Conservation (phyloP, 2,329 filamentous ascomycete species). For the Aspergillus jensenii region DNA sequence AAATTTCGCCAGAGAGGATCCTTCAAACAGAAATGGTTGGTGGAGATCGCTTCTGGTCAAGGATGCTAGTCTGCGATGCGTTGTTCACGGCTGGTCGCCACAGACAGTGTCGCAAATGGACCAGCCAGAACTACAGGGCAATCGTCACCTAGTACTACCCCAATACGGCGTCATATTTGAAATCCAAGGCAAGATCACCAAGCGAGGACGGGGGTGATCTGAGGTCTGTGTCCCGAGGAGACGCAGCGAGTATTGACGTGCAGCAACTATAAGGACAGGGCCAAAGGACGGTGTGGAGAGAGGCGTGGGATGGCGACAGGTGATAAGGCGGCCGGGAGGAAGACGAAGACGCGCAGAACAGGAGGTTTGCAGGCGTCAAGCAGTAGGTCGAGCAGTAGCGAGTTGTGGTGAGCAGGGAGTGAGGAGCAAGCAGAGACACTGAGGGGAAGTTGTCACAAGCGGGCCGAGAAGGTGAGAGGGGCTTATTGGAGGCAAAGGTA, state of each 20-base stretch:
- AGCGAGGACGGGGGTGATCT: constrained; percentile 17
- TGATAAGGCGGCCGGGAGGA: constrained; percentile 1
- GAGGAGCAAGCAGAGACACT: background rate
- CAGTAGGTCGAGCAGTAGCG: constrained; percentile 9
- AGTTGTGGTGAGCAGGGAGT: background rate
- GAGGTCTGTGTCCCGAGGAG: constrained; percentile 11
- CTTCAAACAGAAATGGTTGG: constrained; percentile 27
- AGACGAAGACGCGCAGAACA: constrained; percentile 14
- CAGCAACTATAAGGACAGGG: background rate
- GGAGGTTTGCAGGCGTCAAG: constrained; percentile 30
- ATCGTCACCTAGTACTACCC: constrained; percentile 38
- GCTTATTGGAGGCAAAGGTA: constrained; percentile 15
- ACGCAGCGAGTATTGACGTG: constrained; percentile 2
- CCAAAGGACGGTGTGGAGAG: background rate
- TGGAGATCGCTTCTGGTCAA: constrained; percentile 29
- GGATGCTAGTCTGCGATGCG: constrained; percentile 35
- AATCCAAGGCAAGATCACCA: constrained; percentile 18
- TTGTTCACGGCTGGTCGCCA: constrained; percentile 39
- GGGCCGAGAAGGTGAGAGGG: constrained; percentile 24
- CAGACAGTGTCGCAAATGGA: constrained; percentile 35
- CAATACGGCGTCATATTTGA: constrained; percentile 38
- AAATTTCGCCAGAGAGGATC: constrained; percentile 1
- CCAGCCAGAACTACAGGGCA: constrained; percentile 39
- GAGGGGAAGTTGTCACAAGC: constrained; percentile 16
- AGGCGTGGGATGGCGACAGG: background rate